A percentile compares a stretch with the other conserved stretches of the same genome.
Evolutionary conservation across 2,329 filamentous ascomycete species (phyloP).

Genomic region (Pyricularia sp.): DNA sequence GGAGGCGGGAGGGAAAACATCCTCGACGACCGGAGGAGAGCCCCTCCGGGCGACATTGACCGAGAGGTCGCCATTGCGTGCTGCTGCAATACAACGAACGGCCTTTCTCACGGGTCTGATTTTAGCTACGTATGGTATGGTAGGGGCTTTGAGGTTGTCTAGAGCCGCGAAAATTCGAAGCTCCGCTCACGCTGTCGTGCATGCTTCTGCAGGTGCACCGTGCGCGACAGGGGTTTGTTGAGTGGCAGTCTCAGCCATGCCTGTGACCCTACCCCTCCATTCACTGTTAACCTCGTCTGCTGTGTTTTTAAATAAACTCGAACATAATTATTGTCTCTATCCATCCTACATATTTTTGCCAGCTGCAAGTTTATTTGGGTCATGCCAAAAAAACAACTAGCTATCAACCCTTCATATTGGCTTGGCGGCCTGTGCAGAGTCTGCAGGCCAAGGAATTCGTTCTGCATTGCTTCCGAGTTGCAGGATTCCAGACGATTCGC

Average conservation of each 20-base stretch:
- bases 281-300: background rate
- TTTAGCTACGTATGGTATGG: background rate
- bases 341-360: too few species aligned
- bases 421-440: background rate
- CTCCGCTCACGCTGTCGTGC: background rate
- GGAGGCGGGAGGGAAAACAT: slow-evolving; percentile 78
- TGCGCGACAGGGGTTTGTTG: background rate
- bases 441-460: background rate
- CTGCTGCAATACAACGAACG: background rate
- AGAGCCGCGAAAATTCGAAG: background rate
- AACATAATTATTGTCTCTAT: background rate
- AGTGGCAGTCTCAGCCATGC: too few species aligned
- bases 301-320: background rate
- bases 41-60: slow-evolving; percentile 45
- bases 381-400: too few species aligned
- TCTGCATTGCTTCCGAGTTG: background rate
- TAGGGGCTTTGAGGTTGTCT: too few species aligned
- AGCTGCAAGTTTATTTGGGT: too few species aligned
- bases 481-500: background rate
- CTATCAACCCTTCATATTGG: background rate
- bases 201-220: background rate
- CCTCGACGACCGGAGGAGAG: slow-evolving; percentile 72
- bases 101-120: background rate
- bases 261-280: background rate
- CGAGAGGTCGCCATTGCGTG: slow-evolving; percentile 11